These are phyloP conservation scores for Sphagnum magellanicum DNA, from an alignment of 228 moss, liverwort and hornwort genomes.

Conservation along the genomic window DNA sequence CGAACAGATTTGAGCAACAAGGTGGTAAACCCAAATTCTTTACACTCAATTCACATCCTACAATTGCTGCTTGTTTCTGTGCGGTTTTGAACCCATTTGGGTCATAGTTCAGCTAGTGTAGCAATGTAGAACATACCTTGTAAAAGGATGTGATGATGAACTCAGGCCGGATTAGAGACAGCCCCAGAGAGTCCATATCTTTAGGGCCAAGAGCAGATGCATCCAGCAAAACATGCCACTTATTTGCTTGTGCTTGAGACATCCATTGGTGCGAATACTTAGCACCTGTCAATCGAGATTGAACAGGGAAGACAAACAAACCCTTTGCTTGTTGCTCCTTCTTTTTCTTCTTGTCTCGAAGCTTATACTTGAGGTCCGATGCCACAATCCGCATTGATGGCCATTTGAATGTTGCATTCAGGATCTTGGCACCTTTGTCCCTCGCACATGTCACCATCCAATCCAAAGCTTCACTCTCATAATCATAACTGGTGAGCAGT, in stretches of 20 bases:
- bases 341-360: constrained; percentile 69
- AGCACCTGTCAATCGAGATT: constrained; percentile 87
- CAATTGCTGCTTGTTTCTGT: too few relatives aligned
- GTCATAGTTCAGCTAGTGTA: too few relatives aligned
- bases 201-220: constrained; percentile 91
- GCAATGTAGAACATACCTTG: constrained; percentile 28
- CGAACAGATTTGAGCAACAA: too few relatives aligned
- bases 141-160: constrained; percentile 94
- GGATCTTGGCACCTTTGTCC: constrained; percentile 80
- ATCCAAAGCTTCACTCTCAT: constrained; percentile 90
- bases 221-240: constrained; percentile 92
- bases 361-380: constrained; percentile 72
- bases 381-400: constrained; percentile 72
- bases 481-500: constrained; percentile 86
- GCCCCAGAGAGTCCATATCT: constrained; percentile 95
- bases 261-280: constrained; percentile 98
- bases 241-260: constrained; percentile 93
- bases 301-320: constrained; percentile 91
- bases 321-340: constrained; percentile 75
- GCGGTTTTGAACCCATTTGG: too few relatives aligned
- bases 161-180: constrained; percentile 92
- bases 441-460: constrained; percentile 86
- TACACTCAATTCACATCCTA: too few relatives aligned
- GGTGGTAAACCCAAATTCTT: too few relatives aligned
- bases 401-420: constrained; percentile 92